Percentiles rank a stretch among this genome's conserved stretches.
Conservation (phyloP, 2,329 filamentous ascomycete species). For the Botrytis pseudocinerea region DNA sequence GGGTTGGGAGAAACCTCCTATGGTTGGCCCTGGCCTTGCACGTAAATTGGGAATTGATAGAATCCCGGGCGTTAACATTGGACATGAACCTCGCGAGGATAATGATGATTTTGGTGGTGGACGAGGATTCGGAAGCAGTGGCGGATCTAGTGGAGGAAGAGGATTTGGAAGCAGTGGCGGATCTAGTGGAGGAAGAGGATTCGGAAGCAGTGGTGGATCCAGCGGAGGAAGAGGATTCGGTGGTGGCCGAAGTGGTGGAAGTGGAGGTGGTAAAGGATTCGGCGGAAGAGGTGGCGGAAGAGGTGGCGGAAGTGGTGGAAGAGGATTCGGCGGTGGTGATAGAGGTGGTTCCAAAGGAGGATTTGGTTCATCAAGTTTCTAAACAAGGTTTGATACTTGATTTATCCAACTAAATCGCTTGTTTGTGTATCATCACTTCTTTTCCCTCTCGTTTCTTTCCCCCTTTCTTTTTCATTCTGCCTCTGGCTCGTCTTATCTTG, state of each 20-base stretch:
- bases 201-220: constrained; percentile 8
- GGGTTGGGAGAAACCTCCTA: constrained; percentile 40
- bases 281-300: constrained; percentile 26
- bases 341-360: constrained; percentile 16
- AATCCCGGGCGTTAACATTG: constrained; percentile 33
- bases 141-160: constrained; percentile 20
- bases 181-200: constrained; percentile 21
- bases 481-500: background rate
- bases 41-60: constrained; percentile 33
- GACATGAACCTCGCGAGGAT: constrained; percentile 2
- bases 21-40: constrained; percentile 28
- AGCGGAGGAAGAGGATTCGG: constrained; percentile 18
- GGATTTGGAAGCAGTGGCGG: constrained; percentile 21
- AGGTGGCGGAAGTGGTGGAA: constrained; percentile 21
- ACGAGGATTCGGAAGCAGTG: constrained; percentile 8
- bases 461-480: background rate
- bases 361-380: constrained; percentile 13
- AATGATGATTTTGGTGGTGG: constrained; percentile 24
- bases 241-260: constrained; percentile 13
- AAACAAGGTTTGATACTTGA: constrained; percentile 1
- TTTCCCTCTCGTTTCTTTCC: background rate
- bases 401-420: background rate
- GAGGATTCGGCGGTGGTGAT: constrained; percentile 20
- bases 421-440: constrained; percentile 13
- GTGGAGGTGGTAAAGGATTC: constrained; percentile 24